Evolutionary conservation across 805 yeast genomes (phyloP).

Genomic region (Yarrowia divulgata): DNA sequence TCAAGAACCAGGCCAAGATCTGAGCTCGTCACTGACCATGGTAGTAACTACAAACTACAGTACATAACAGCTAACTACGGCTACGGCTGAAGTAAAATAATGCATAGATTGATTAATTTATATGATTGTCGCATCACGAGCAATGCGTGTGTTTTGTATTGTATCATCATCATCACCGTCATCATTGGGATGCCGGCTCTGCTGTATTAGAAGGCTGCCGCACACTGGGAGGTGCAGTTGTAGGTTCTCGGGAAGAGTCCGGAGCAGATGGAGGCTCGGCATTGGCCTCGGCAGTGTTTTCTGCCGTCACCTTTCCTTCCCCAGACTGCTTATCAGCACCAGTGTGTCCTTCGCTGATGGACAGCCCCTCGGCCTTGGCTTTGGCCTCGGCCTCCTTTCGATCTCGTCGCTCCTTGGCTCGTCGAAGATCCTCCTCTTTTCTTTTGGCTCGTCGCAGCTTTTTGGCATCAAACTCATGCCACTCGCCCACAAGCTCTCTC

Average conservation of each 20-base stretch:
- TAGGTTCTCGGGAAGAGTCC: constrained; percentile 24
- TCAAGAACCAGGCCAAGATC: constrained; percentile 39
- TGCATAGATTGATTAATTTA: constrained; percentile 28
- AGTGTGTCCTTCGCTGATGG: background rate
- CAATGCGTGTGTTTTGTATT: background rate
- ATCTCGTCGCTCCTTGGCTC: constrained; percentile 17
- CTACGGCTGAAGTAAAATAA: background rate
- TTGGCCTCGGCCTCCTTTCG: constrained; percentile 21
- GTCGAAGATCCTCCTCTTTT: constrained; percentile 17
- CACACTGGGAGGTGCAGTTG: constrained; percentile 18
- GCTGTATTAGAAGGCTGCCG: constrained; percentile 7
- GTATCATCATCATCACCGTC: background rate
- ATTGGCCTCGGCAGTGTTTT: constrained; percentile 1
- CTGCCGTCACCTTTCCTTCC: background rate
- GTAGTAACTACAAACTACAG: too few species aligned
- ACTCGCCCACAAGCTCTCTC: constrained; percentile 72
- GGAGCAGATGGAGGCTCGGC: constrained; percentile 17
- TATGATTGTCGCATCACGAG: background rate
- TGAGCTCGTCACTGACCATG: too few species aligned
- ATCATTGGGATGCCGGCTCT: background rate
- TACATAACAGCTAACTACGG: background rate
- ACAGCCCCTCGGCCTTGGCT: background rate
- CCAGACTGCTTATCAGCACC: background rate
- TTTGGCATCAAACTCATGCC: constrained; percentile 97
- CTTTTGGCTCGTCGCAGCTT: constrained; percentile 48